Evolutionary conservation across 225 moss, liverwort and hornwort genomes (phyloP).

Genomic region (Pseudoscleropodium purum): DNA sequence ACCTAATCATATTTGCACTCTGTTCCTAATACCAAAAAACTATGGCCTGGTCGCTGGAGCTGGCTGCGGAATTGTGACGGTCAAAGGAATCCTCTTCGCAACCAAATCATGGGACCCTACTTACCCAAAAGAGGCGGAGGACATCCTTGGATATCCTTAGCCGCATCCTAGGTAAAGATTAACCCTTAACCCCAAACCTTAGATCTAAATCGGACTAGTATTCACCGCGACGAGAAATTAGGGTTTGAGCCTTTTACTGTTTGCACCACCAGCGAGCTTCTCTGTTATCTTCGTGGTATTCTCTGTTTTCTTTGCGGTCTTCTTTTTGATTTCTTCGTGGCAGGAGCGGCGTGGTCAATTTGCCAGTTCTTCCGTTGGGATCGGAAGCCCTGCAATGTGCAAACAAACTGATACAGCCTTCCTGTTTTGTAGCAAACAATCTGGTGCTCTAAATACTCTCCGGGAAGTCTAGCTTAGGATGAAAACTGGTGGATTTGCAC

Average conservation of each 20-base stretch:
- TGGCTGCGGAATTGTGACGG: background rate
- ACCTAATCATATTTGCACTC: background rate
- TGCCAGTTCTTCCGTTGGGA: background rate
- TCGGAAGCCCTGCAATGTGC: background rate
- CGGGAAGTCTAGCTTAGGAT: background rate
- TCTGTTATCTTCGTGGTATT: background rate
- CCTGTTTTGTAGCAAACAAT: slow-evolving; percentile 10
- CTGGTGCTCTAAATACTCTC: background rate
- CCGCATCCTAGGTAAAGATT: background rate
- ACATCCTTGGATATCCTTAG: background rate
- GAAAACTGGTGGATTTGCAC: background rate
- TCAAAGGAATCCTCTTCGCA: background rate
- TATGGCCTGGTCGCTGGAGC: background rate
- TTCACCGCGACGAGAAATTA: background rate
- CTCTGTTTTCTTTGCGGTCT: background rate
- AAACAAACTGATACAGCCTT: slow-evolving; percentile 74
- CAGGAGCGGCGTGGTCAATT: background rate
- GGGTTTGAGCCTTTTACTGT: background rate
- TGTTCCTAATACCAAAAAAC: background rate
- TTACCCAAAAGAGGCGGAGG: background rate
- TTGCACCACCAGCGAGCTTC: background rate
- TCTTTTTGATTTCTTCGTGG: background rate
- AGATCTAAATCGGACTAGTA: background rate
- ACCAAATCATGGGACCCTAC: background rate
- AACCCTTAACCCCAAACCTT: background rate